These are phyloP conservation scores for Yamadazyma sp. DNA, from an alignment of 805 yeast species.

Conservation along the genomic window DNA sequence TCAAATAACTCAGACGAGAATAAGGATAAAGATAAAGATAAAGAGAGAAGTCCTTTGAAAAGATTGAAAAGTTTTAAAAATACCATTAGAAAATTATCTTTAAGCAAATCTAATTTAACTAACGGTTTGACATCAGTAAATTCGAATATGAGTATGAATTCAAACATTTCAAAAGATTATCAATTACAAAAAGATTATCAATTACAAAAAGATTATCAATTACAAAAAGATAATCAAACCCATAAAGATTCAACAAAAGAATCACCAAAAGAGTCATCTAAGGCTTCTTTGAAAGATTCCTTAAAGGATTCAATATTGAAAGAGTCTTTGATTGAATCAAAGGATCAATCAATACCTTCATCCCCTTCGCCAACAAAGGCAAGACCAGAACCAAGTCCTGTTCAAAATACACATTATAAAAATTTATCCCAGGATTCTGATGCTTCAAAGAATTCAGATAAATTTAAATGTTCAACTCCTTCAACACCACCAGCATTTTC, in stretches of 20 bases:
- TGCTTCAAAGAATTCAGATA: conserved; percentile 9
- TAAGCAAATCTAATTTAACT: conserved; percentile 15
- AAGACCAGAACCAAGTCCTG: conserved; percentile 14
- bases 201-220: too few relatives aligned
- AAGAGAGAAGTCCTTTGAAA: conserved; percentile 26
- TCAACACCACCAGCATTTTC: conserved; percentile 28
- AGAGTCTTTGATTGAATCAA: too few relatives aligned
- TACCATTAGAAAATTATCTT: conserved; percentile 36
- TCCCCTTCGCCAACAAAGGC: conserved; percentile 1
- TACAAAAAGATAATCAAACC: too few relatives aligned
- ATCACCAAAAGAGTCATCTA: too few relatives aligned
- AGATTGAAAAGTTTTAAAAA: conserved; percentile 35
- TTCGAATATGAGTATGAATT: background rate
- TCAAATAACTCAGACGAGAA: conserved; percentile 6
- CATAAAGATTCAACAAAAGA: too few relatives aligned
- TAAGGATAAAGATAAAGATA: conserved; percentile 1
- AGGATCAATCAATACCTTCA: too few relatives aligned
- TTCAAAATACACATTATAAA: conserved; percentile 13
- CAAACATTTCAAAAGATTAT: background rate
- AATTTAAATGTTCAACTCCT: conserved; percentile 21
- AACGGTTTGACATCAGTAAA: background rate
- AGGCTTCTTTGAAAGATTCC: too few relatives aligned
- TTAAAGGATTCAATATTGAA: too few relatives aligned
- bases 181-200: conserved; percentile 1
- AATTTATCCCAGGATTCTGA: conserved; percentile 13